A percentile compares a stretch with the other conserved stretches of the same genome.
phyloP scores from a whole-genome alignment of 2,329 filamentous ascomycete species.

The Exophiala lecanii-corni region DNA sequence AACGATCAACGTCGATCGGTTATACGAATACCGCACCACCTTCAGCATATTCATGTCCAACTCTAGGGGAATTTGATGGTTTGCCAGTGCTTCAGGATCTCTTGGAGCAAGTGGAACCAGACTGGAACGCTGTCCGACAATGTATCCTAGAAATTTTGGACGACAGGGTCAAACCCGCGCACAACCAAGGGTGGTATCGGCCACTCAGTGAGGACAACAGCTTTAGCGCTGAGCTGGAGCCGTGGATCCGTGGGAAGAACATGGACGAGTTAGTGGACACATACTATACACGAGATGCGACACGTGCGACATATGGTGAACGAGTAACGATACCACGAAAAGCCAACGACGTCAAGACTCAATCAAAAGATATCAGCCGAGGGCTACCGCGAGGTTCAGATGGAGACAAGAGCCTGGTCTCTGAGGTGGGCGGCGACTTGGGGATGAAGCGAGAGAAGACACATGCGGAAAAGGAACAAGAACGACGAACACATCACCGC shows the following conservation, averaged over 20 bases:
- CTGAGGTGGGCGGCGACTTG: background rate
- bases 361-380: background rate
- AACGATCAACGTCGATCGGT: too few relatives aligned
- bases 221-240: constrained; percentile 11
- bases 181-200: constrained; percentile 16
- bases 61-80: background rate
- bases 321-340: background rate
- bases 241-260: constrained; percentile 1
- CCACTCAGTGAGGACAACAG: constrained; percentile 7
- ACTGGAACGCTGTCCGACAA: background rate
- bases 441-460: constrained; percentile 2
- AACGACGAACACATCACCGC: constrained; percentile 17
- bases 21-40: background rate
- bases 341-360: background rate
- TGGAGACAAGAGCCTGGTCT: background rate
- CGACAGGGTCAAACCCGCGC: constrained; percentile 8
- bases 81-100: background rate
- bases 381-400: background rate
- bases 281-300: constrained; percentile 12
- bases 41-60: background rate
- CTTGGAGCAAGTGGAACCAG: constrained; percentile 1
- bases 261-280: constrained; percentile 9
- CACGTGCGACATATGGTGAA: constrained; percentile 5
- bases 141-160: constrained; percentile 3
- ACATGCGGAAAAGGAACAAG: constrained; percentile 11